Evolutionary conservation across 1,284 basidiomycete species (phyloP).

Genomic region (Boletus subluridellus): DNA sequence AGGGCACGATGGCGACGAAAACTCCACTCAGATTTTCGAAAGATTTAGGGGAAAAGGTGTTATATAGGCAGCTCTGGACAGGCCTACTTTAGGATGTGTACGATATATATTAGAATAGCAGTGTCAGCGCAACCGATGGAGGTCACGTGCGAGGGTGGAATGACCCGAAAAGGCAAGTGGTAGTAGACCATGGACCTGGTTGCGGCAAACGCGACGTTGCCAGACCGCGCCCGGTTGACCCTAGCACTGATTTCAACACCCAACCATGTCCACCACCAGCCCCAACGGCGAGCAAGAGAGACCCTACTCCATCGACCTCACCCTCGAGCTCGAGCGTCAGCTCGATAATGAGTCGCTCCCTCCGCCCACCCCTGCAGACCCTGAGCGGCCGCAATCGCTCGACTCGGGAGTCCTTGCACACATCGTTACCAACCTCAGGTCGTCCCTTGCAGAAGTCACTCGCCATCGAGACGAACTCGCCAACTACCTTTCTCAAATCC

Average conservation of each 20-base stretch:
- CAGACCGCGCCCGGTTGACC: neutral
- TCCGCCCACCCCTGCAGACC: slow-evolving; percentile 35
- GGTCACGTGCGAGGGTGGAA: slow-evolving; percentile 18
- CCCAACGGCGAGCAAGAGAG: slow-evolving; percentile 10
- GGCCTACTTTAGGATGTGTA: slow-evolving; percentile 15
- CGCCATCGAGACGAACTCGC: slow-evolving; percentile 65
- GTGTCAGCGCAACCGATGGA: neutral
- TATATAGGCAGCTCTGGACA: slow-evolving; percentile 5
- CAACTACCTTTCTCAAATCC: slow-evolving; percentile 47
- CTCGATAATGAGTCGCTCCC: slow-evolving; percentile 63
- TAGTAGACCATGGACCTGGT: neutral
- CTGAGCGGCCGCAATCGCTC: slow-evolving; percentile 51
- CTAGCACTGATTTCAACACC: neutral
- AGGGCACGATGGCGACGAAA: slow-evolving; percentile 5
- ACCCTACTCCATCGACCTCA: slow-evolving; percentile 69
- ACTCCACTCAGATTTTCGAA: neutral
- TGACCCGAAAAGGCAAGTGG: slow-evolving; percentile 5
- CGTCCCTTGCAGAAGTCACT: slow-evolving; percentile 56
- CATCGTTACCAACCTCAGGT: slow-evolving; percentile 64
- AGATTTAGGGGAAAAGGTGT: slow-evolving; percentile 16
- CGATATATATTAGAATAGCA: slow-evolving; percentile 3
- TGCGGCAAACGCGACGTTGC: slow-evolving; percentile 15
- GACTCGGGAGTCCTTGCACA: slow-evolving; percentile 74
- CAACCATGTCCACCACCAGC: slow-evolving; percentile 22
- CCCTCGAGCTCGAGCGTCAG: slow-evolving; percentile 71